Percentiles rank a stretch among this genome's conserved stretches.
phyloP scores from a whole-genome alignment of 2,329 filamentous ascomycete species.

The Xylariomycetidae sp. region DNA sequence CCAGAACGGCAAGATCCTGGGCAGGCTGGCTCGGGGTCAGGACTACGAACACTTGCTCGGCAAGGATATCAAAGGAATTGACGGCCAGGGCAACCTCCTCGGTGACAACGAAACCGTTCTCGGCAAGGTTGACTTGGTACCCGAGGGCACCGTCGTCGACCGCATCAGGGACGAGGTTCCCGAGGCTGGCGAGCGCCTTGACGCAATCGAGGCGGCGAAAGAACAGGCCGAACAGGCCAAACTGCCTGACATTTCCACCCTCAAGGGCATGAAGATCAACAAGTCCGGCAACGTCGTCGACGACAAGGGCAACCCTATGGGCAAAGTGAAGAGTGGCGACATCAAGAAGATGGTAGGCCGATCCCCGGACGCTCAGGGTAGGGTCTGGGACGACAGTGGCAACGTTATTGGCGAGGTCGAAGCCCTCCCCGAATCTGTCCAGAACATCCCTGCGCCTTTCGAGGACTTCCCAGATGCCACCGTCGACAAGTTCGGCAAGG shows the following conservation, averaged over 20 bases:
- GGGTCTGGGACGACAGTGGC: constrained; percentile 30
- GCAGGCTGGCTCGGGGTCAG: constrained; percentile 25
- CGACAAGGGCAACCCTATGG: constrained; percentile 35
- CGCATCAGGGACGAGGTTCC: constrained; percentile 27
- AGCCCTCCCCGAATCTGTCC: constrained; percentile 30
- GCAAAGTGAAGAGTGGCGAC: constrained; percentile 35
- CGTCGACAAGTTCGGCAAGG: constrained; percentile 30
- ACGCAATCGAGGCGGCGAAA: constrained; percentile 29
- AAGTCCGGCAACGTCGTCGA: constrained; percentile 40
- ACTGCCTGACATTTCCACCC: constrained; percentile 24
- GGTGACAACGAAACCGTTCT: constrained; percentile 60
- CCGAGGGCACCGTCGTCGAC: constrained; percentile 34
- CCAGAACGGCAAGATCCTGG: constrained; percentile 34
- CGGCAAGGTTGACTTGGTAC: constrained; percentile 49
- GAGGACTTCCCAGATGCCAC: constrained; percentile 31
- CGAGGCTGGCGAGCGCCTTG: constrained; percentile 24
- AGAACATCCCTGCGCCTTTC: constrained; percentile 29
- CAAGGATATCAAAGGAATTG: constrained; percentile 62
- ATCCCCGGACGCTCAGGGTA: constrained; percentile 36
- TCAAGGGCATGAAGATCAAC: constrained; percentile 36
- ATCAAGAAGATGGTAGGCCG: constrained; percentile 35
- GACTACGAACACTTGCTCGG: constrained; percentile 33
- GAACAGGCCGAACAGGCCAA: constrained; percentile 7
- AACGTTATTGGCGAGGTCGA: constrained; percentile 33
- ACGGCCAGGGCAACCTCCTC: constrained; percentile 60